Evolutionary conservation across 1,284 basidiomycete species (phyloP), one percentile per base, ranked within the genome.

Genomic region (Apiotrichum porosum): DNA sequence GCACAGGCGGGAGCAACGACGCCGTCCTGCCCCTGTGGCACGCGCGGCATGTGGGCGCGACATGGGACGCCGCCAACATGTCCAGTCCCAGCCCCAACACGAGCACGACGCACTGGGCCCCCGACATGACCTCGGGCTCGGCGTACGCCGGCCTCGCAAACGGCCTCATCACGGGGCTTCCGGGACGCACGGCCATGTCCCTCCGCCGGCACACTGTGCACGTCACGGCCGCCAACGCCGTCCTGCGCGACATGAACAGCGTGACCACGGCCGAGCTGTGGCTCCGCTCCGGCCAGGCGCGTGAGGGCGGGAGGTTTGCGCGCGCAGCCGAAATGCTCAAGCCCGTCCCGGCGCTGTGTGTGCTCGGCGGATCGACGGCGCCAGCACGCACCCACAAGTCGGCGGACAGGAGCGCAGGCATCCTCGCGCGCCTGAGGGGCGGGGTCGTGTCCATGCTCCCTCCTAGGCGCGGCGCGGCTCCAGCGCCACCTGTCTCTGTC

Each of bases 311-410:
- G 1, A 46, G 50, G 13, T 6, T 58, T 8, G 35, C 56, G 9
- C 45, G 66, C 36, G 60, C 58, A 3, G 51, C 52, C 2, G 66
- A 68, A 33, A 68, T 68, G 66, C 44, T 66, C 34, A 64, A 63
- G 33, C 65, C 63, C 17, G 34, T 48, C 10, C 66, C 66, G 1
- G 63, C 66, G 1, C 50, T 68, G 50, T 34, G 58, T 10, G 62
- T 68, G 14, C 32, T 33, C 32, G 5, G 8, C 13, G 26, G 26
- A 6, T 28, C 26, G 26, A 28, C 26, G 26, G 26, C 12, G 26
- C 26, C 26, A 12, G 26, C 6, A 12, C 6, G 12, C 8, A 28
- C 26, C 8, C 26, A 28, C 8, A 6, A 12, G 8, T 6, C 8
- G 8, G 26, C 26, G 8, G 26, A 28, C 26, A 6, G 26, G 8